These are phyloP conservation scores for Arthrobotrys iridis DNA, from an alignment of 2,329 filamentous ascomycete genomes.

Conservation along the genomic window DNA sequence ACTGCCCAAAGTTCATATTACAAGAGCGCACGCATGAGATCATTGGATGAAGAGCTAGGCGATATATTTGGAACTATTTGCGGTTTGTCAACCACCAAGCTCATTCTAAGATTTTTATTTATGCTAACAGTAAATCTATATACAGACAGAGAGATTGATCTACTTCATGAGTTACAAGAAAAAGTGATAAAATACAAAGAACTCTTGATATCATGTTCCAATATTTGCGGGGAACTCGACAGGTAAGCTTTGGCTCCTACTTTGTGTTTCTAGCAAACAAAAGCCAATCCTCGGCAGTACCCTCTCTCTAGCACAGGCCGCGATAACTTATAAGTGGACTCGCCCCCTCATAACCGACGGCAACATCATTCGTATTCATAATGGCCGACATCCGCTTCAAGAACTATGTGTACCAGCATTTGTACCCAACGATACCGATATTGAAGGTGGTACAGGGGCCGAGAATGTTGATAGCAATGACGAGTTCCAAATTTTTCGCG, in stretches of 20 bases:
- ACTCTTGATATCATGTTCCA: constrained; percentile 74
- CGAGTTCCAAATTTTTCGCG: background rate
- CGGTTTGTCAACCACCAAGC: constrained; percentile 65
- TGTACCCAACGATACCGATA: constrained; percentile 80
- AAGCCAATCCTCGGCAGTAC: constrained; percentile 66
- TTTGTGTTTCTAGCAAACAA: background rate
- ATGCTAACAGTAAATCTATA: constrained; percentile 10
- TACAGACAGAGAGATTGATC: constrained; percentile 85
- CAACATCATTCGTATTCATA: constrained; percentile 77
- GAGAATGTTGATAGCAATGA: constrained; percentile 30
- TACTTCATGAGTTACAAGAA: constrained; percentile 79
- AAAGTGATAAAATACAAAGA: constrained; percentile 75
- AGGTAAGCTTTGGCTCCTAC: constrained; percentile 61
- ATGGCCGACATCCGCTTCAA: constrained; percentile 78
- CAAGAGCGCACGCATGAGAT: constrained; percentile 82
- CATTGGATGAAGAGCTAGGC: constrained; percentile 82
- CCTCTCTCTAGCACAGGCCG: constrained; percentile 80
- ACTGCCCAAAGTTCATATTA: constrained; percentile 80
- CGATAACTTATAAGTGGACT: constrained; percentile 76
- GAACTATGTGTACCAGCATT: constrained; percentile 83
- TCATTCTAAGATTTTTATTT: too few relatives aligned
- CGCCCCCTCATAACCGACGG: constrained; percentile 75
- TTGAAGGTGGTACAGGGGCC: constrained; percentile 70
- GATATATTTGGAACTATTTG: constrained; percentile 87
- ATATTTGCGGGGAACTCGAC: constrained; percentile 86